phyloP scores from a whole-genome alignment of 495 filamentous ascomycete genomes.

The Aspergillus sclerotiicarbonarius region DNA sequence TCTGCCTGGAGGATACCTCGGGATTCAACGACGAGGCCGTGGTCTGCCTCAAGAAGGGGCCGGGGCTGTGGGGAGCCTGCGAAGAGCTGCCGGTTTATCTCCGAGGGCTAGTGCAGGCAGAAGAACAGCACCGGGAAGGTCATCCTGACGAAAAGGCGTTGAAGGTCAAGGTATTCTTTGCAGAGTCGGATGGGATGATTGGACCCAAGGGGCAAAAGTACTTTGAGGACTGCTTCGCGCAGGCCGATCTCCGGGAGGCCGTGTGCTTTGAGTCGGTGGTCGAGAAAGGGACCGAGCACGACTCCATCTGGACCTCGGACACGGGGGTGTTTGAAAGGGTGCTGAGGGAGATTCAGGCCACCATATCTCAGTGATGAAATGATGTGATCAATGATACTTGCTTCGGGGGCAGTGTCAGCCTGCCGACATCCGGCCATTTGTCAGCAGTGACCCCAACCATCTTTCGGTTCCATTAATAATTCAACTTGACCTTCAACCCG shows the following conservation, averaged over 20 bases:
- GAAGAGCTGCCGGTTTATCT: constrained; percentile 1
- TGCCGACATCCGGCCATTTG: not conserved
- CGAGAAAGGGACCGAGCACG: not conserved
- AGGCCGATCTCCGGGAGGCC: not conserved
- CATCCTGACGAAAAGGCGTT: not conserved
- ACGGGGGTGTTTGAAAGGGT: not conserved
- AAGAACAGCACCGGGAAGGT: not conserved
- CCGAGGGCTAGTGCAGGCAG: not conserved
- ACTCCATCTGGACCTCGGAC: not conserved
- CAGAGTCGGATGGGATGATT: not conserved
- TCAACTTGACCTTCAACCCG: not conserved
- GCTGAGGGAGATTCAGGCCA: not conserved
- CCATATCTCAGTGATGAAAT: not conserved
- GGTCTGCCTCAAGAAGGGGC: not conserved
- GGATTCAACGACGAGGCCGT: constrained; percentile 3
- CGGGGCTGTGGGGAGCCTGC: constrained; percentile 1
- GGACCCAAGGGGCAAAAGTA: not conserved
- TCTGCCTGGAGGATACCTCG: not conserved
- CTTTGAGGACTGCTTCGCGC: constrained; percentile 1
- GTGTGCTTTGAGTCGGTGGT: not conserved
- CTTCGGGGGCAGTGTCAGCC: too few species aligned
- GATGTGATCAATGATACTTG: not conserved
- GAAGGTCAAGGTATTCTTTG: not conserved
- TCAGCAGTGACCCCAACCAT: not conserved
- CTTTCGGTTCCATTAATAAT: not conserved